Base-by-base conservation (phyloP, 352 stramenopile species). In the Phytophthora macrochlamydospora region DNA sequence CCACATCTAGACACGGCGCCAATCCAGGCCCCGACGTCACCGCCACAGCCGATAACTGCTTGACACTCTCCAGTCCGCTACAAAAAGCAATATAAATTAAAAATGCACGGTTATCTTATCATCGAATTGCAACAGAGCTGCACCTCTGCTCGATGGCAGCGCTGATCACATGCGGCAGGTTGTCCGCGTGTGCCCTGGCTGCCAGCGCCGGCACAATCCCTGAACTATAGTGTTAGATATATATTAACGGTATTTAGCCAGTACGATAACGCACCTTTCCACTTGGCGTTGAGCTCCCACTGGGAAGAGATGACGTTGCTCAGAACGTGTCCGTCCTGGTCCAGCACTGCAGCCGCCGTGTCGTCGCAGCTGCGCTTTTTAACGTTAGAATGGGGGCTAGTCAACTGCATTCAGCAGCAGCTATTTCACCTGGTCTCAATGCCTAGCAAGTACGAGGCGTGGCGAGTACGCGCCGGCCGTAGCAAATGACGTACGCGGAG, bases 201-300 rank as follows among this genome's bases (percentile, higher is more conserved):
- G 98, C 98, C 9, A 99, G 71, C 8, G 89, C 84, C 6, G 98
- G 98, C 4, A 99, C 97, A n/a, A 99, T 95, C 8, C 98, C 98
- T 93, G 38, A 37, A 24, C 18, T 24, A 24, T 24, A 24, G 18
- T 24, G 18, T 24, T 24, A 24, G 18, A 24, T 24, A 24, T 24
- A 24, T 24, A 24, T 24, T 24, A 24, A 24, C 18, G 18, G 18
- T 24, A 24, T 24, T 24, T 24, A 24, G 18, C 18, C 18, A 24
- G 18, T 24, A 24, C 18, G 18, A 24, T 24, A 24, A 24, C 18
- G 18, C 18, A 92, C 87, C 87, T 84, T 87, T 91, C 84, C 85
- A 96, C 69, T 93, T 81, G 51, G 85, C 77, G 61, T 93, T 88
- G 59, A 96, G 81, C 52, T 94, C 88, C 88, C 88, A 96, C 46